Evolutionary conservation across 306 rosid genomes (phyloP).

Genomic region (Mimosa bimucronata): DNA sequence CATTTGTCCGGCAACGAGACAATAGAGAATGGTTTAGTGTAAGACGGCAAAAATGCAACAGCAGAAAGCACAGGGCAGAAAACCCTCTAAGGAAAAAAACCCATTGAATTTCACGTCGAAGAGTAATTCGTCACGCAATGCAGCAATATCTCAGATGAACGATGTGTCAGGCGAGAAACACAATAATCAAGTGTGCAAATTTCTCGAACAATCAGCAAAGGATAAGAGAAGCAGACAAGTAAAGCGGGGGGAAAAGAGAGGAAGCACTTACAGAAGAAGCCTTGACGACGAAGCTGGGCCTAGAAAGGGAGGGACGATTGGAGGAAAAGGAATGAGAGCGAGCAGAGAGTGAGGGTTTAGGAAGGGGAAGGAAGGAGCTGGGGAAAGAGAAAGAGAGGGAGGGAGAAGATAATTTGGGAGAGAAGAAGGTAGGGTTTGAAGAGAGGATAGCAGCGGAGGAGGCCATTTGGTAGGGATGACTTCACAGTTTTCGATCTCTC

Average conservation of each 20-base stretch:
- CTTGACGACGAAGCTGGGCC: constrained; percentile 52
- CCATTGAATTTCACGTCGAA: not conserved
- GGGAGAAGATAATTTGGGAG: constrained; percentile 44
- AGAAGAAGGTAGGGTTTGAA: constrained; percentile 60
- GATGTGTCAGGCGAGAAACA: not conserved
- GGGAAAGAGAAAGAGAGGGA: constrained; percentile 46
- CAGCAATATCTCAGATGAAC: not conserved
- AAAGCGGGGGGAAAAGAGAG: not conserved
- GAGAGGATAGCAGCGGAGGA: constrained; percentile 62
- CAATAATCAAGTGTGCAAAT: not conserved
- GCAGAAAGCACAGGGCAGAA: not conserved
- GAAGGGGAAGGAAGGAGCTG: constrained; percentile 53
- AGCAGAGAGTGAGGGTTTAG: constrained; percentile 50
- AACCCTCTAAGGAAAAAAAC: not conserved
- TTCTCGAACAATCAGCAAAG: not conserved
- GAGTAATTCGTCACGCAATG: not conserved
- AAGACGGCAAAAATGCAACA: not conserved
- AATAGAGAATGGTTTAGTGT: not conserved
- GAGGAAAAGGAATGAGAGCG: constrained; percentile 43
- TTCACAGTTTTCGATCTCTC: not conserved
- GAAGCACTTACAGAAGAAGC: constrained; percentile 62
- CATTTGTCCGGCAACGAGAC: not conserved
- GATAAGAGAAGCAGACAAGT: not conserved
- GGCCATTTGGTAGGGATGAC: constrained; percentile 44
- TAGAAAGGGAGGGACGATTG: constrained; percentile 44